A percentile compares a stretch with the other conserved stretches of the same genome.
Conservation (phyloP, 2,329 filamentous ascomycete species). For the Thermomyces lanuginosus region DNA sequence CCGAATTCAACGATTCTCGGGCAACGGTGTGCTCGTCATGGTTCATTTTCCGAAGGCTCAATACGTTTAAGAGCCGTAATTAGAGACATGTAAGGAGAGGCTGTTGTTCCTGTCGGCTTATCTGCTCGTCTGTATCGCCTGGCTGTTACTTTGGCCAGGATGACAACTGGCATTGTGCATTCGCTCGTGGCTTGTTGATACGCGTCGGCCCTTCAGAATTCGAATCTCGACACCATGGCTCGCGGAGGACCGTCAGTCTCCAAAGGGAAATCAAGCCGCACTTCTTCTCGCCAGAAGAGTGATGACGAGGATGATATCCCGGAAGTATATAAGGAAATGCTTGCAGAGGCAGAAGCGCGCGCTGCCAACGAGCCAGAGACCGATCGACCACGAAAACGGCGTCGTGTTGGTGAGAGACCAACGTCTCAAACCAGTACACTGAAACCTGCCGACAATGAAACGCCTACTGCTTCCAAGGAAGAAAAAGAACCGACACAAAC, state of each 20-base stretch:
- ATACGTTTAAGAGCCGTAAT: too few species aligned
- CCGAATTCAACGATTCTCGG: too few species aligned
- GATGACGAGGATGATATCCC: conserved; percentile 15
- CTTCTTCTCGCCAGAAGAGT: conserved; percentile 5
- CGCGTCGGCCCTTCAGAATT: too few species aligned
- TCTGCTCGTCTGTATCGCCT: too few species aligned
- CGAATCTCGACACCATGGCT: too few species aligned
- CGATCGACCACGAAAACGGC: conserved; percentile 21
- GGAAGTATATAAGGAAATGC: conserved; percentile 26
- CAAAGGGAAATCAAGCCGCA: conserved; percentile 6
- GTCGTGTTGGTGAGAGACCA: conserved; percentile 19
- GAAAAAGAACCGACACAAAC: conserved; percentile 8
- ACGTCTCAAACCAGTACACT: conserved; percentile 8
- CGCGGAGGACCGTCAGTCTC: conserved; percentile 1
- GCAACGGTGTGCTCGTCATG: too few species aligned
- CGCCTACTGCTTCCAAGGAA: conserved; percentile 2
- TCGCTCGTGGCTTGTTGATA: too few species aligned
- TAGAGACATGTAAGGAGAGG: too few species aligned
- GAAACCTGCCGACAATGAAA: conserved; percentile 3
- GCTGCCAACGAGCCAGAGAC: conserved; percentile 11
- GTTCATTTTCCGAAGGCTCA: too few species aligned
- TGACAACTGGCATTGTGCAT: too few species aligned
- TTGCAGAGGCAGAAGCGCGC: conserved; percentile 24
- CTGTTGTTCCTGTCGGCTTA: too few species aligned
- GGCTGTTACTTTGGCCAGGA: too few species aligned